Base-by-base conservation (phyloP, 768 basidiomycete genomes). In the Dentipellis sp. region DNA sequence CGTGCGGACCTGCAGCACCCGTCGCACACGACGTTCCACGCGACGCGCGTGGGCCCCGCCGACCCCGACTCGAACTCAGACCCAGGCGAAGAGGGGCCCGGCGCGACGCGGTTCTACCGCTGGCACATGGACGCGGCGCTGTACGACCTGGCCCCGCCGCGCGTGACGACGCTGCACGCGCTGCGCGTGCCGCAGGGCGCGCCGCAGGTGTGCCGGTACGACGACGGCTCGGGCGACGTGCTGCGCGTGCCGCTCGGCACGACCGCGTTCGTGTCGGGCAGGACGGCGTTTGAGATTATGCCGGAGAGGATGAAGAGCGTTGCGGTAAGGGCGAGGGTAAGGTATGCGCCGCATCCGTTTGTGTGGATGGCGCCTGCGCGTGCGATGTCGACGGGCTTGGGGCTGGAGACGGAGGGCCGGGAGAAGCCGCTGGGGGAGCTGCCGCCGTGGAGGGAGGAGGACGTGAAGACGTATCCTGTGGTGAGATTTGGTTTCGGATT, bases 91-190 rank as follows among this genome's bases (percentile, higher is more conserved):
- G 80, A 70, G 2, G 29, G 29, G 6, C 74, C 76, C 29, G 90
- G 89, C 22, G 68, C 76, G 42, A 93, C 91, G 17, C 78, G 91
- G 34, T 93, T 88, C 75, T 91, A 89, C 67, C 75, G 91, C 54
- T 92, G 90, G 90, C 89, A 94, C 68, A 91, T 93, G 68, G 91
- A 93, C 60, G 91, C 92, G 0, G 89, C 89, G 0, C 69, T 91
- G 35, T 88, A 87, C 65, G 81, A 83, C 50, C 72, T 84, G 16
- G 77, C 79, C 37, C 87, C 87, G 23, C 91, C 91, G 8, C 83
- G 76, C 58, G 90, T 88, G 45, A 94, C 92, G 7, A 89, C 90
- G 1, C 78, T 94, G 14, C 90, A 90, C 59, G 89, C 81, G 2
- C 72, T 91, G 56, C 72, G 63, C 3, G 83, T 93, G 0, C 92